A percentile compares a stretch with the other conserved stretches of the same genome.
Evolutionary conservation across 2,329 filamentous ascomycete genomes (phyloP).

Genomic region (Lachnellula hyalina): DNA sequence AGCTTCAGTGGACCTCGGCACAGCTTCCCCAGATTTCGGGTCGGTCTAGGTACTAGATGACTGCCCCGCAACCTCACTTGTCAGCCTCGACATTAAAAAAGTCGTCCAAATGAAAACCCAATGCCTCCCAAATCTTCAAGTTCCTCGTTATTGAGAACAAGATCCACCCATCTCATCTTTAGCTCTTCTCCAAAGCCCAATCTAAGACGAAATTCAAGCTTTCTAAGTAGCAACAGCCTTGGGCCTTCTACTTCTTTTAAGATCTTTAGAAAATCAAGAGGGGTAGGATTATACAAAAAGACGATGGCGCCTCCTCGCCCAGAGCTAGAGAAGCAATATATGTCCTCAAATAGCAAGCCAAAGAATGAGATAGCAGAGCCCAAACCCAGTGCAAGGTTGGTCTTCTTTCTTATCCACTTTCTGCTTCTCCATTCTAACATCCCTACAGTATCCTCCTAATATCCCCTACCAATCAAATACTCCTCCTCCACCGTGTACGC

Average conservation of each 20-base stretch:
- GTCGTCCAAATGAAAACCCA: background rate
- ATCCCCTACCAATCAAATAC: constrained; percentile 79
- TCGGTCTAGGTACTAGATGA: background rate
- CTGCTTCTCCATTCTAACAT: background rate
- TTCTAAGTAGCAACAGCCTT: background rate
- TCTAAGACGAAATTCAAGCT: background rate
- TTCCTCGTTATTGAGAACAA: background rate
- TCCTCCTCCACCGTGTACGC: constrained; percentile 80
- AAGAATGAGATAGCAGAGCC: constrained; percentile 38
- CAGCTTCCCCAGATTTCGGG: constrained; percentile 17
- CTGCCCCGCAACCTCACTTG: constrained; percentile 1
- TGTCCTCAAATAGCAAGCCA: constrained; percentile 21
- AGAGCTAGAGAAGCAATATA: constrained; percentile 28
- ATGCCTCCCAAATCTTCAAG: background rate
- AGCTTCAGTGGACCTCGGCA: background rate
- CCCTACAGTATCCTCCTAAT: constrained; percentile 67
- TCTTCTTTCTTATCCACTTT: background rate
- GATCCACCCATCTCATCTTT: background rate
- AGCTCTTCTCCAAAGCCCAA: background rate
- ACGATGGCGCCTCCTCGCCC: constrained; percentile 9
- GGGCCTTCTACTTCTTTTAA: background rate
- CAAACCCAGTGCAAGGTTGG: constrained; percentile 59
- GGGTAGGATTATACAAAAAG: background rate
- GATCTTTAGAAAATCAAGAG: background rate
- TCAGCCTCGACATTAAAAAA: background rate